Base-by-base conservation (phyloP, 495 filamentous ascomycete genomes). In the Penicillium coffeae region DNA sequence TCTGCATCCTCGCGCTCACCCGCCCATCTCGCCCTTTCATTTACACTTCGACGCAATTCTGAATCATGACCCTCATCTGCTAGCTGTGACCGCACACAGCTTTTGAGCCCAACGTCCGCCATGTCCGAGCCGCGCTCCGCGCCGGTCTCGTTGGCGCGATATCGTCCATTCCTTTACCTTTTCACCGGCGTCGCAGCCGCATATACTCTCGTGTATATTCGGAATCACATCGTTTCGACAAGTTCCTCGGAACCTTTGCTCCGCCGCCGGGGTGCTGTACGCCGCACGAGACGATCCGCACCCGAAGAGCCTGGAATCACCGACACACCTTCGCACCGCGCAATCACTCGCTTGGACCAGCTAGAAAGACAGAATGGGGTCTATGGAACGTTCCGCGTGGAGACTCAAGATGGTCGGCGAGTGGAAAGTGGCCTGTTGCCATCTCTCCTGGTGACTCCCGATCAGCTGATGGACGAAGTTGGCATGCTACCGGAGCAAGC, bases 121-220 rank as follows among this genome's bases (percentile, higher is more conserved):
- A 73, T 73, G 70, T 54, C 70, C 55, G 62, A 66, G 39, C 38
- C 63, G 41, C 62, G 58, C 42, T 51, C 68, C 20, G 60, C 63
- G 49, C 58, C 65, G 30, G 55, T 66, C 48, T 66, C 70, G 42
- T 54, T 78, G 27, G 42, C 70, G 41, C 71, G 74, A 48, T 76
- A 80, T 50, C 70, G 74, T 36, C 73, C 76, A 16, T 58, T 72
- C 42, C 59, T 79, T 18, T 73, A 77, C 60, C 64, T 77, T 21
- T 61, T 77, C 25, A 71, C 75, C 27, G 74, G 74, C 32, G 64
- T 78, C 36, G 73, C 71, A 48, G 73, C 73, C 33, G 68, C 74
- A 14, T 76, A 70, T 55, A 74, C 72, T 10, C 56, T 78, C 16
- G 64, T 77, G 7, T 75, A 73, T 45, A 66, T 77, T 14, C 71